Conservation (phyloP, 202 grass and related monocot species). For the Digitaria exilis region DNA sequence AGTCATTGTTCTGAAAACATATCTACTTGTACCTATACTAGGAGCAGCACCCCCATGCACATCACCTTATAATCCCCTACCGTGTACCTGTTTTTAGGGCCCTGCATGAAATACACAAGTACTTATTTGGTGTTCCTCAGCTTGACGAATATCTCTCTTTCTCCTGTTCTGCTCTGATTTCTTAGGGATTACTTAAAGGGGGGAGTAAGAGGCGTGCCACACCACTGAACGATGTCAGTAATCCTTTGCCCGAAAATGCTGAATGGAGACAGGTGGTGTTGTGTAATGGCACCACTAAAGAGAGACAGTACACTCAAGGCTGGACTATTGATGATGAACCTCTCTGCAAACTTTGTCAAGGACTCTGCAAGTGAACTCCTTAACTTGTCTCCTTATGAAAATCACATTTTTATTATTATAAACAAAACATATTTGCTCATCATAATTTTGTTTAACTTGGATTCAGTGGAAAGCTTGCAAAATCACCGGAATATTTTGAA, state of each 20-base stretch:
- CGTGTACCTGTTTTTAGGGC: too few species aligned
- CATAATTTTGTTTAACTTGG: slow-evolving; percentile 29
- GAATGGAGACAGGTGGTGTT: slow-evolving; percentile 82
- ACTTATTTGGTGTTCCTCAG: slow-evolving; percentile 21
- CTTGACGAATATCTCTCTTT: slow-evolving; percentile 7
- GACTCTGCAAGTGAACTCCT: slow-evolving; percentile 67
- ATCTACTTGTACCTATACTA: neutral
- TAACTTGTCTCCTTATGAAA: slow-evolving; percentile 31
- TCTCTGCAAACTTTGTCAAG: slow-evolving; percentile 96
- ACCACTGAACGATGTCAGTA: slow-evolving; percentile 63
- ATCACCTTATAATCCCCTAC: neutral
- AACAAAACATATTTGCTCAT: slow-evolving; percentile 7
- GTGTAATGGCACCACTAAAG: slow-evolving; percentile 55
- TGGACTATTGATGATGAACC: slow-evolving; percentile 73
- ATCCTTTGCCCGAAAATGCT: slow-evolving; percentile 88
- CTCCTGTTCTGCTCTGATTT: slow-evolving; percentile 22
- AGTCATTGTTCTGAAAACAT: neutral
- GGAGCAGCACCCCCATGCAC: neutral
- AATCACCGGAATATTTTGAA: slow-evolving; percentile 96
- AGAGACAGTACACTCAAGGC: slow-evolving; percentile 75
- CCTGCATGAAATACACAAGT: slow-evolving; percentile 19
- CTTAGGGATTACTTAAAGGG: slow-evolving; percentile 88
- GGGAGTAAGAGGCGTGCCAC: slow-evolving; percentile 78
- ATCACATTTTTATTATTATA: neutral
- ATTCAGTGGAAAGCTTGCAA: slow-evolving; percentile 76